Evolutionary conservation across 768 basidiomycete species (phyloP).

Genomic region (Pleurotus giganteus): DNA sequence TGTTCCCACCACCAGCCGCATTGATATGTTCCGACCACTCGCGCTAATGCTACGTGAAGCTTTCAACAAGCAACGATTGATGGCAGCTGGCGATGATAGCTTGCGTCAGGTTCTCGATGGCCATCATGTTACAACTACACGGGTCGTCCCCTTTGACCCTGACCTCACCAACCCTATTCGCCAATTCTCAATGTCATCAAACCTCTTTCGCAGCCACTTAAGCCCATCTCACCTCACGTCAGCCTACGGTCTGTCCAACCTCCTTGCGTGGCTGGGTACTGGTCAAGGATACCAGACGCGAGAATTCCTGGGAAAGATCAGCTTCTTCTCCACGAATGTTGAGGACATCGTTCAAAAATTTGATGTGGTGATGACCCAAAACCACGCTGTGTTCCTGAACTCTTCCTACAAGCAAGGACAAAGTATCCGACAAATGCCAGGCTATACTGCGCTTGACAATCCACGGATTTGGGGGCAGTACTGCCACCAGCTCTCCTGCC

Average conservation of each 20-base stretch:
- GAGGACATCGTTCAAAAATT: background rate
- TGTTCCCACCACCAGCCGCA: background rate
- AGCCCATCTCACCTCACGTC: background rate
- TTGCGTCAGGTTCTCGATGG: background rate
- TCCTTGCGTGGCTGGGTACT: slow-evolving; percentile 1
- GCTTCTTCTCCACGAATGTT: background rate
- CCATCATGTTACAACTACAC: background rate
- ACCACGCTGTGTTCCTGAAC: background rate
- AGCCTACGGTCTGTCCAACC: background rate
- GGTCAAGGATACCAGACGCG: background rate
- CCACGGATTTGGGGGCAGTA: background rate
- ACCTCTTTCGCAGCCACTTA: background rate
- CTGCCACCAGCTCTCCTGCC: background rate
- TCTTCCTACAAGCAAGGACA: background rate
- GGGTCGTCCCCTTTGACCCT: background rate
- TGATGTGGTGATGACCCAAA: background rate
- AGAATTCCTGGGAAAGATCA: background rate
- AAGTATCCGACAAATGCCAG: background rate
- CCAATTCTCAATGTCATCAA: background rate
- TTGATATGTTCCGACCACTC: background rate
- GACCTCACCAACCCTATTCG: background rate
- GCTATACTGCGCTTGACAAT: background rate
- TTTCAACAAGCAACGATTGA: background rate
- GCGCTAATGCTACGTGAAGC: background rate
- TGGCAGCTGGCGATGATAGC: background rate